A percentile compares a stretch with the other conserved stretches of the same genome.
Evolutionary conservation across 2,329 filamentous ascomycete species (phyloP).

Genomic region (Calycina herbarum): DNA sequence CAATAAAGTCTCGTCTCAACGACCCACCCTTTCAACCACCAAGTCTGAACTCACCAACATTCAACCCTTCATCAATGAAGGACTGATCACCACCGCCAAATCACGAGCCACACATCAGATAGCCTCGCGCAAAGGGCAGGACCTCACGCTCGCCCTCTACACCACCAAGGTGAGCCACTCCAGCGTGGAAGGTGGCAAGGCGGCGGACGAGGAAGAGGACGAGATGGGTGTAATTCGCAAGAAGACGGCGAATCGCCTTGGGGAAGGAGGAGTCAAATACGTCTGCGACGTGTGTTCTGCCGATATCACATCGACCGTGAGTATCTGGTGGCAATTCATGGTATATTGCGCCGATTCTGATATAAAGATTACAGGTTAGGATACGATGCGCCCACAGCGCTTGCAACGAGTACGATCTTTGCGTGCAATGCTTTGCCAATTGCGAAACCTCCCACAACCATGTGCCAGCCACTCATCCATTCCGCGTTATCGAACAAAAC

Average conservation of each 20-base stretch:
- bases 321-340: slow-evolving; percentile 38
- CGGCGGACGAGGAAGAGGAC: slow-evolving; percentile 7
- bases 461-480: slow-evolving; percentile 82
- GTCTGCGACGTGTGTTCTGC: slow-evolving; percentile 96
- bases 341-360: slow-evolving; percentile 12
- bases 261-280: slow-evolving; percentile 89
- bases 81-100: neutral
- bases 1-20: neutral
- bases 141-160: neutral
- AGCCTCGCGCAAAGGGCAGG: neutral
- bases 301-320: slow-evolving; percentile 93
- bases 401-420: slow-evolving; percentile 95
- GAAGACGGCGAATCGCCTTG: slow-evolving; percentile 83
- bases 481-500: slow-evolving; percentile 95
- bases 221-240: slow-evolving; percentile 93
- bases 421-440: slow-evolving; percentile 88
- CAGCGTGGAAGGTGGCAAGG: neutral
- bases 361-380: slow-evolving; percentile 64
- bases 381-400: slow-evolving; percentile 78
- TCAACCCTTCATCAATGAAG: neutral
- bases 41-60: neutral
- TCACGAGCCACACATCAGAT: neutral
- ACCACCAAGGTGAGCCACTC: slow-evolving; percentile 1
- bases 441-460: slow-evolving; percentile 81
- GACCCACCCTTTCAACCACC: neutral